Evolutionary conservation across 768 basidiomycete genomes (phyloP).

Genomic region (Lactifluus subvellereus): DNA sequence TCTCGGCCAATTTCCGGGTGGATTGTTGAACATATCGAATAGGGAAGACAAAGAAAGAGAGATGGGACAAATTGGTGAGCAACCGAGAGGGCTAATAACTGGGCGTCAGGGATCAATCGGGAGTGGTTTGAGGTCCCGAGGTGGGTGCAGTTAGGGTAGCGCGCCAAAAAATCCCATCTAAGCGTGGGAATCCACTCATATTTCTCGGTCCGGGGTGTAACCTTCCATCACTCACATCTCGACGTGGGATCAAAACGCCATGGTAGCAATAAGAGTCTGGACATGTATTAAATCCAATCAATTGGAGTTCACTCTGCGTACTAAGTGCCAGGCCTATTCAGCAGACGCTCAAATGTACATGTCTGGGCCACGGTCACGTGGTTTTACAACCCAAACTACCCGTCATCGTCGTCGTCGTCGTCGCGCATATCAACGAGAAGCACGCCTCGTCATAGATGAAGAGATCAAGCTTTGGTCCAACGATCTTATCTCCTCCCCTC

Average conservation of each 20-base stretch:
- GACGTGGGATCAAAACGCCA: too few relatives aligned
- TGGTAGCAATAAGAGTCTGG: too few relatives aligned
- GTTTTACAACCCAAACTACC: not conserved
- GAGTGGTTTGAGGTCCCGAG: not conserved
- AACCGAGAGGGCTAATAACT: not conserved
- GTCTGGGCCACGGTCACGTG: not conserved
- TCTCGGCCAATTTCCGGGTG: constrained; percentile 38
- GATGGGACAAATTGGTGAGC: not conserved
- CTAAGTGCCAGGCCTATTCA: too few relatives aligned
- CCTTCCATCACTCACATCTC: too few relatives aligned
- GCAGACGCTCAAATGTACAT: too few relatives aligned
- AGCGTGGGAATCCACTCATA: not conserved
- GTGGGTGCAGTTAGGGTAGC: too few relatives aligned
- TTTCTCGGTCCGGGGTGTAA: too few relatives aligned
- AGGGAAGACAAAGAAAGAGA: not conserved
- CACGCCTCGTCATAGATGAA: not conserved
- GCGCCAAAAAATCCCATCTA: not conserved
- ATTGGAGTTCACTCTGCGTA: too few relatives aligned
- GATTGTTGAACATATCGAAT: constrained; percentile 20
- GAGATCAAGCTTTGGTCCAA: not conserved
- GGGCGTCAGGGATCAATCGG: not conserved
- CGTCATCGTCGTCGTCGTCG: too few relatives aligned
- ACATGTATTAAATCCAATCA: too few relatives aligned
- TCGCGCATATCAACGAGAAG: too few relatives aligned
- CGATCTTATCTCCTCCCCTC: constrained; percentile 41